Conservation (phyloP, 2,329 filamentous ascomycete genomes). For the Helotiales sp. region DNA sequence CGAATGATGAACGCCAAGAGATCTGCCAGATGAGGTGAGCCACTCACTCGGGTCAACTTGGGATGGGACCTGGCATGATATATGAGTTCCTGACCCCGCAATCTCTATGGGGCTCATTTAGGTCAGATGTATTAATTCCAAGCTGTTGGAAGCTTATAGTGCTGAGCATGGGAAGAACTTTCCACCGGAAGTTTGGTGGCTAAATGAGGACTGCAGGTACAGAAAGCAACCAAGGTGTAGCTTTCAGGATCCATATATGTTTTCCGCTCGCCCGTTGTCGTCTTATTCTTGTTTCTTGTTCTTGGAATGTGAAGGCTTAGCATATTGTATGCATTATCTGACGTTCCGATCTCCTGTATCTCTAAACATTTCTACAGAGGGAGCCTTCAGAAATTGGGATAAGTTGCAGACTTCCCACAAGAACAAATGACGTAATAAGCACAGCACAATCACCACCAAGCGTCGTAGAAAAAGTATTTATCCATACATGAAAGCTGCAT, state of each 20-base stretch:
- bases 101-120: too few species aligned
- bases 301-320: background rate
- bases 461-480: constrained; percentile 3
- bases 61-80: background rate
- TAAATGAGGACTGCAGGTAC: constrained; percentile 15
- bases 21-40: background rate
- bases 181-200: constrained; percentile 11
- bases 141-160: background rate
- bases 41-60: background rate
- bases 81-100: background rate
- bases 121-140: background rate
- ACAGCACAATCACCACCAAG: background rate
- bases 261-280: background rate
- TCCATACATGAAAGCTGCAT: background rate
- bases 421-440: background rate
- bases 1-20: background rate
- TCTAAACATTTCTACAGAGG: too few species aligned
- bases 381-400: background rate
- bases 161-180: constrained; percentile 13
- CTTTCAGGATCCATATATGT: background rate
- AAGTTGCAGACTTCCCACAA: background rate
- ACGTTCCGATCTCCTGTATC: too few species aligned
- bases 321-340: too few species aligned
- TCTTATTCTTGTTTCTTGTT: background rate
- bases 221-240: background rate